phyloP scores from a whole-genome alignment of 257 asterid species.

The Haberlea rhodopensis region DNA sequence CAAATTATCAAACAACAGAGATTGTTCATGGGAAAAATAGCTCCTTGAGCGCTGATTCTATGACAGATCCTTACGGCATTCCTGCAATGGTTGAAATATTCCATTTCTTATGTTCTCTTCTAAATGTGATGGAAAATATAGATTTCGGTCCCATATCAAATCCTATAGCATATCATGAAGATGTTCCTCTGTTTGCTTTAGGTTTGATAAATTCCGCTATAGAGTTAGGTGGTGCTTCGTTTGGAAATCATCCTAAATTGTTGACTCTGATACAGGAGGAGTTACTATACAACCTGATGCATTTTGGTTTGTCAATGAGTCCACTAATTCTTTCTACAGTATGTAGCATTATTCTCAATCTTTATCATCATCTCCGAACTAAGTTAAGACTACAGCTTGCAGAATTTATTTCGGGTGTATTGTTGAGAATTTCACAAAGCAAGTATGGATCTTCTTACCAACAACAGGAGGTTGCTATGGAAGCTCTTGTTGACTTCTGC shows the following conservation, averaged over 20 bases:
- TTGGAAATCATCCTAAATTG: constrained; percentile 68
- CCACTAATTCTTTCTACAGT: constrained; percentile 94
- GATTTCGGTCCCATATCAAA: constrained; percentile 71
- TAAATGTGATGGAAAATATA: constrained; percentile 71
- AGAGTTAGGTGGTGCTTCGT: constrained; percentile 81
- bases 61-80: constrained; percentile 83
- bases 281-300: constrained; percentile 77
- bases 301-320: constrained; percentile 90
- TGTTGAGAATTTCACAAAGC: constrained; percentile 80
- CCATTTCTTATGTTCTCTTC: constrained; percentile 84
- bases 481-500: constrained; percentile 88
- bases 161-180: constrained; percentile 87
- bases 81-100: constrained; percentile 95
- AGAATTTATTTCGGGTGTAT: constrained; percentile 72
- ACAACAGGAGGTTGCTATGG: constrained; percentile 97
- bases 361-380: constrained; percentile 83
- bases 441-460: constrained; percentile 87
- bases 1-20: constrained; percentile 23
- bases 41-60: constrained; percentile 36
- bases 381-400: constrained; percentile 83
- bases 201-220: constrained; percentile 88
- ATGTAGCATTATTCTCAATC: constrained; percentile 87
- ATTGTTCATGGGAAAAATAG: constrained; percentile 31
- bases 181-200: constrained; percentile 90
- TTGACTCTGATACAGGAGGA: constrained; percentile 84